Evolutionary conservation across 306 rosid species (phyloP), one percentile per base, ranked within the genome.

Genomic region (Cucurbita pepo): DNA sequence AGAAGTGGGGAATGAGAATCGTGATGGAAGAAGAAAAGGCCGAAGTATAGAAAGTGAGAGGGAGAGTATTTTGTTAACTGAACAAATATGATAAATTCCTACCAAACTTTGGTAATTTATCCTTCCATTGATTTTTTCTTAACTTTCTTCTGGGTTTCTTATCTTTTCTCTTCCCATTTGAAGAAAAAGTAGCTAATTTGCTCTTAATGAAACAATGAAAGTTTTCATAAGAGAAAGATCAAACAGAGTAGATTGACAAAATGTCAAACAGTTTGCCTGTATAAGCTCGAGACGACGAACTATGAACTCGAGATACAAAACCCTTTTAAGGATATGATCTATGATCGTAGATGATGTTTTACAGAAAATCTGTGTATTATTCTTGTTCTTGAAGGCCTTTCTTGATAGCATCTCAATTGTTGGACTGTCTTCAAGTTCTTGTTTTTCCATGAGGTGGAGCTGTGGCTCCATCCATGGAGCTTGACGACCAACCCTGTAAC

Each of bases 1-100:
- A 89, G 92, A 85, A 95, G 92, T 67, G 87, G 85, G 40, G 74
- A 69, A 21, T 69, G 74, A 69, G 16, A 47, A 63, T 40, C 18
- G 69, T 15, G 8, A 56, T 4, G 41, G 41, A 30, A 11, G 62
- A 25, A 57, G 62, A 21, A 11, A 22, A 22, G 61, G 36, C 1
- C 38, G 9, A 25, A 4, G 18, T 30, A 30, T 14, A 4, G 18
- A 51, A 19, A 51, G 56, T 14, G 65, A 18, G 14, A 40, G 50
- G 51, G 19, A 22, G 50, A n/a, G 51, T 40, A n/a, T 10, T 41
- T 40, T 63, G 36, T 63, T 63, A 38, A 38, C 51, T 18, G 1
- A 12, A 58, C 55, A 13, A 51, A 14, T 51, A 14, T 51, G 8
- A 51, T 12, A 14, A 51, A 0, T 0, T 51, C 15, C 45, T 40